phyloP scores from a whole-genome alignment of 805 yeast genomes.

The fission yeast (Schizosaccharomyces pombe) region DNA sequence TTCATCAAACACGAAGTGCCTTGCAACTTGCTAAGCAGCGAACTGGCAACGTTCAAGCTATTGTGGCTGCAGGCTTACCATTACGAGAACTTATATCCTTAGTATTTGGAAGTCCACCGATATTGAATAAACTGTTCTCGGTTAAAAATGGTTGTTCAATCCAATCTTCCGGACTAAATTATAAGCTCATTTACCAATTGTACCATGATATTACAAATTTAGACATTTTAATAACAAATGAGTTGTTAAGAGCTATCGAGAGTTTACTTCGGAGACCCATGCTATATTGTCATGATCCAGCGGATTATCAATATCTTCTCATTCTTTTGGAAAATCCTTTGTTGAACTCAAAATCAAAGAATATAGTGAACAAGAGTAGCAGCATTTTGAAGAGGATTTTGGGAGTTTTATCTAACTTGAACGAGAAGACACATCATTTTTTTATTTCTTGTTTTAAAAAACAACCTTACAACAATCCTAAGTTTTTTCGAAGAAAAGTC shows the following conservation, averaged over 20 bases:
- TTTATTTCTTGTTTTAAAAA: constrained; percentile 35
- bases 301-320: constrained; percentile 33
- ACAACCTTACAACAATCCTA: constrained; percentile 16
- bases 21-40: too few relatives aligned
- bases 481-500: constrained; percentile 26
- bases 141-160: constrained; percentile 15
- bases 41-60: constrained; percentile 11
- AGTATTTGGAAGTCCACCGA: background rate
- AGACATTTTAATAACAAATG: constrained; percentile 26
- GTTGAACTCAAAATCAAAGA: background rate
- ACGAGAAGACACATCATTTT: constrained; percentile 16
- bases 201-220: constrained; percentile 22
- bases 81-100: background rate
- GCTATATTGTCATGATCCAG: constrained; percentile 18
- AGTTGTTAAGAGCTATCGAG: constrained; percentile 27
- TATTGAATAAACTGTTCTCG: background rate
- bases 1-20: too few relatives aligned
- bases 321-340: constrained; percentile 47
- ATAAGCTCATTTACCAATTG: constrained; percentile 22
- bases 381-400: constrained; percentile 4
- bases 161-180: constrained; percentile 28
- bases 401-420: constrained; percentile 9
- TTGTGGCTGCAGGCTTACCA: background rate
- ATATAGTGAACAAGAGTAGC: background rate
- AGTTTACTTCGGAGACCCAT: constrained; percentile 31